phyloP scores from a whole-genome alignment of 495 filamentous ascomycete species.

The Penicillium nucicola region DNA sequence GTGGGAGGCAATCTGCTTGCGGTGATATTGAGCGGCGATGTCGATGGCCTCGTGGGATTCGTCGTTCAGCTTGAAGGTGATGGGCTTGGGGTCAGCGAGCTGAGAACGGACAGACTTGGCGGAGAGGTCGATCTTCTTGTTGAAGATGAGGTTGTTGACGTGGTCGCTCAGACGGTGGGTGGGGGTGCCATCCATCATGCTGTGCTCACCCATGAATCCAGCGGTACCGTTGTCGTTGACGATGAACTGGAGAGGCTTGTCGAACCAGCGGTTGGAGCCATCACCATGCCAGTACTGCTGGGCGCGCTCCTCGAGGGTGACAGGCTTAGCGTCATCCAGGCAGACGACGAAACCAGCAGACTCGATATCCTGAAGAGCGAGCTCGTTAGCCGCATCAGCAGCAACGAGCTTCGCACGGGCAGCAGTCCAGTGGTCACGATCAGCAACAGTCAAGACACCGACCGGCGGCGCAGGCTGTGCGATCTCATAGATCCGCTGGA shows the following conservation, averaged over 20 bases:
- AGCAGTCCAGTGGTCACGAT: slow-evolving; percentile 90
- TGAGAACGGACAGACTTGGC: slow-evolving; percentile 71
- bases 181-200: slow-evolving; percentile 99
- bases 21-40: slow-evolving; percentile 71
- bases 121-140: slow-evolving; percentile 85
- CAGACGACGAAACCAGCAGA: slow-evolving; percentile 90
- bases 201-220: slow-evolving; percentile 98
- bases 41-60: slow-evolving; percentile 72
- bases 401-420: slow-evolving; percentile 73
- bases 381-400: slow-evolving; percentile 71
- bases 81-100: slow-evolving; percentile 72
- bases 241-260: slow-evolving; percentile 98
- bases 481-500: slow-evolving; percentile 77
- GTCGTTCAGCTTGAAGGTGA: slow-evolving; percentile 75
- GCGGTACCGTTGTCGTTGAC: slow-evolving; percentile 97
- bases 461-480: slow-evolving; percentile 69
- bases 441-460: slow-evolving; percentile 83
- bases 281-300: slow-evolving; percentile 98
- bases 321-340: slow-evolving; percentile 86
- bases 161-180: slow-evolving; percentile 96
- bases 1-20: slow-evolving; percentile 74
- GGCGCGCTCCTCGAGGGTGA: slow-evolving; percentile 93
- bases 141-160: slow-evolving; percentile 83
- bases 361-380: slow-evolving; percentile 77
- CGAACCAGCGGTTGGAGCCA: slow-evolving; percentile 93